Percentiles rank a stretch among this genome's conserved stretches.
Evolutionary conservation across 306 rosid genomes (phyloP).

Genomic region (Acacia acuminata): DNA sequence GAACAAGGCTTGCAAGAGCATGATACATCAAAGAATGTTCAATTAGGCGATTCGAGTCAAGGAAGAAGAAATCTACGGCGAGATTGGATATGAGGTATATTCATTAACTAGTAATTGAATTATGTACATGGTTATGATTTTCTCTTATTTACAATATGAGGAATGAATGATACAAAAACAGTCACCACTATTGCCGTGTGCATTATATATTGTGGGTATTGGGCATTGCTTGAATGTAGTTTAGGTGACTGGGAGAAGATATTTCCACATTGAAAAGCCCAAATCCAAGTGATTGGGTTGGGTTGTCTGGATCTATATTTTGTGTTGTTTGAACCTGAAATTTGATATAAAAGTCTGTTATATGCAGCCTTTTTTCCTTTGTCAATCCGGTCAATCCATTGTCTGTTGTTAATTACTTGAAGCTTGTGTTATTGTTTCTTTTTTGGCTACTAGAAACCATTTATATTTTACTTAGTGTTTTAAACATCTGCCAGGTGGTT

Average conservation of each 20-base stretch:
- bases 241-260: background rate
- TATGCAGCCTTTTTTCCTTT: background rate
- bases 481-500: constrained; percentile 62
- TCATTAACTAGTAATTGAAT: too few species aligned
- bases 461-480: background rate
- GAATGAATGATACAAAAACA: too few species aligned
- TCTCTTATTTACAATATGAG: too few species aligned
- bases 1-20: too few species aligned
- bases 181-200: too few species aligned
- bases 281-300: background rate
- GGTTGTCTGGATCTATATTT: constrained; percentile 9
- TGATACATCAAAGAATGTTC: too few species aligned
- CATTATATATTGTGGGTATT: background rate
- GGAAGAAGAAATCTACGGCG: too few species aligned
- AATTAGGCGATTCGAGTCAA: too few species aligned
- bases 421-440: constrained; percentile 23
- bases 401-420: constrained; percentile 18
- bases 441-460: constrained; percentile 6
- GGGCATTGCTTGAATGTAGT: background rate
- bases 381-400: background rate
- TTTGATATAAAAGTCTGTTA: background rate
- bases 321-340: background rate
- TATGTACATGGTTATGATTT: too few species aligned
- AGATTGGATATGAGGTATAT: too few species aligned
- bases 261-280: background rate